Percentiles rank a stretch among this genome's conserved stretches.
Conservation (phyloP, 2,329 filamentous ascomycete species). For the Pestalotiopsis sp. region DNA sequence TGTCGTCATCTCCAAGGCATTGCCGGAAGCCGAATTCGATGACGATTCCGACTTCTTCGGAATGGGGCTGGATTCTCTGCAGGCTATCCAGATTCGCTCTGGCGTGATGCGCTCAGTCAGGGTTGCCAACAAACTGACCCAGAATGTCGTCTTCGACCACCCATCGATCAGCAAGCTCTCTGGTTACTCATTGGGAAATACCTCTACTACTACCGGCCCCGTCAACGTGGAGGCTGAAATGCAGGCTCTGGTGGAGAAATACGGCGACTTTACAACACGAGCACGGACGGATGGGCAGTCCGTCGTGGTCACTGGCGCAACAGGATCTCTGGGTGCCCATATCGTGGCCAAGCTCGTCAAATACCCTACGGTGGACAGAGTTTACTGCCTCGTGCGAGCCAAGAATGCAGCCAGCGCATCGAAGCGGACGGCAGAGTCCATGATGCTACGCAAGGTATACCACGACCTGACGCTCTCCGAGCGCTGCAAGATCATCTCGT, state of each 20-base stretch:
- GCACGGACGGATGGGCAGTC: slow-evolving; percentile 20
- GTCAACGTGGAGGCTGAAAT: slow-evolving; percentile 44
- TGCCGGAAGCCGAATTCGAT: slow-evolving; percentile 26
- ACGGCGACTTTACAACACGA: slow-evolving; percentile 38
- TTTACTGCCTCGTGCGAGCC: slow-evolving; percentile 58
- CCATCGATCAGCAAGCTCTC: slow-evolving; percentile 50
- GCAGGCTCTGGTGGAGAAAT: slow-evolving; percentile 45
- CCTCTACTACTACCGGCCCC: background rate
- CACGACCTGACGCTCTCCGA: slow-evolving; percentile 25
- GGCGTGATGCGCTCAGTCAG: slow-evolving; percentile 54
- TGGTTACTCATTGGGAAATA: slow-evolving; percentile 37
- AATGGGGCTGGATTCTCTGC: slow-evolving; percentile 59
- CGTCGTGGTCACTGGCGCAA: slow-evolving; percentile 62
- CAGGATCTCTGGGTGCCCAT: slow-evolving; percentile 66
- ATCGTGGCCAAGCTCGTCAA: slow-evolving; percentile 60
- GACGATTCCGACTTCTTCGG: slow-evolving; percentile 60
- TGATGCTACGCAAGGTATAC: slow-evolving; percentile 35
- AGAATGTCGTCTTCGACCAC: slow-evolving; percentile 63
- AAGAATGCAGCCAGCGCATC: slow-evolving; percentile 22
- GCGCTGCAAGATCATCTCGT: slow-evolving; percentile 35
- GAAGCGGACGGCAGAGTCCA: slow-evolving; percentile 20
- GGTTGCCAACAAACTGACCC: slow-evolving; percentile 47
- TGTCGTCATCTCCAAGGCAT: slow-evolving; percentile 27
- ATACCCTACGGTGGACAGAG: slow-evolving; percentile 53
- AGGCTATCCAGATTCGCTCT: slow-evolving; percentile 58